Evolutionary conservation across 2,329 filamentous ascomycete genomes (phyloP), one percentile per base, ranked within the genome.

Genomic region (Annulohypoxylon truncatum): DNA sequence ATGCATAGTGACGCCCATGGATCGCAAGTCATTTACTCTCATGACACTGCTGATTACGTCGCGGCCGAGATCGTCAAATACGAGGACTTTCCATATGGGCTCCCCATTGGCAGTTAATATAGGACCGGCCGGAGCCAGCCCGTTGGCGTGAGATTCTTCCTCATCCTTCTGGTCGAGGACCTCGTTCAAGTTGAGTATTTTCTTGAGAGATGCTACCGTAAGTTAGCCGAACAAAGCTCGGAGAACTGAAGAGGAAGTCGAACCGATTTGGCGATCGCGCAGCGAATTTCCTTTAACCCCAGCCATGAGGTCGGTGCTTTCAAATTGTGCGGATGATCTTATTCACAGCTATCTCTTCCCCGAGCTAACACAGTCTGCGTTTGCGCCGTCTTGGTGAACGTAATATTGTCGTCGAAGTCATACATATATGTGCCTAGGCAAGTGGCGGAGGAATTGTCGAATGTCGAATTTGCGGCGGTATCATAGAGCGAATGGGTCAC

Each of bases 21-120:
- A 88, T 68, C 96, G 87, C 76, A 99, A 83, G 80, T 99, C 96
- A 76, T 94, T 97, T 68, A 99, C 96, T 64, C 94, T 88, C 70
- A 99, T 84, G 2, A 99, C 94, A 75, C 94, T 97, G 82, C 94
- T 97, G 75, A 99, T 97, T 64, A 99, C 92, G 86, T 98, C 94
- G 78, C 94, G 87, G 50, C 95, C 96, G 3, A 90, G 79, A 72
- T 95, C 92, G 79, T 99, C 96, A 77, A 99, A 98, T 8, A 99
- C 93, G 55, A 99, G 84, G 5, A 98, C 92, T 79, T 98, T 98
- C 95, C 95, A 98, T 82, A 97, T 94, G 0, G 95, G 94, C 75
- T 97, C 93, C 68, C 94, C 94, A 73, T 96, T 91, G 48, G 92
- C 86, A 72, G 94, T 94, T 67, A 97, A 83, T 56, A 97, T 92